These are phyloP conservation scores for Solanum etuberosum DNA, from an alignment of 257 asterid species.

Conservation along the genomic window DNA sequence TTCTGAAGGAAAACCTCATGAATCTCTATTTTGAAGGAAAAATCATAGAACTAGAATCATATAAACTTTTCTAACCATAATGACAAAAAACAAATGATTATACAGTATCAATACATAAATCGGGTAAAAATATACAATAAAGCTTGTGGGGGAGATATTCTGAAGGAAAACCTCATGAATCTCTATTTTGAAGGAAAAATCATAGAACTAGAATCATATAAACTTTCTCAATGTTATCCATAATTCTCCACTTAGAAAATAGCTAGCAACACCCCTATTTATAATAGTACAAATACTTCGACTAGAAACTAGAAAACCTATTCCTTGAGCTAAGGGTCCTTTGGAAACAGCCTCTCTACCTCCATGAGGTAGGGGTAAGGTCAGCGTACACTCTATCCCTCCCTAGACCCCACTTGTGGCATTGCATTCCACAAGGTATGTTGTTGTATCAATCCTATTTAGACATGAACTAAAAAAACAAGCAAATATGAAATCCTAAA, in stretches of 20 bases:
- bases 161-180: not conserved
- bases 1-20: no score
- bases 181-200: not conserved
- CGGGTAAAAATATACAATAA: not conserved
- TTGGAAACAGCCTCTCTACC: not conserved
- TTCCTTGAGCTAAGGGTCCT: not conserved
- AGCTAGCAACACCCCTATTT: not conserved
- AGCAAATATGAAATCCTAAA: not conserved
- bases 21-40: no score
- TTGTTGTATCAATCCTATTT: not conserved
- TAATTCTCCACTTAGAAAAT: not conserved
- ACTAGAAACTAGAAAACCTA: not conserved
- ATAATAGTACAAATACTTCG: not conserved
- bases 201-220: not conserved
- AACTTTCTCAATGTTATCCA: not conserved
- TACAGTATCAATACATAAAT: not conserved
- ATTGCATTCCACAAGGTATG: not conserved
- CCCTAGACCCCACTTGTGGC: not conserved
- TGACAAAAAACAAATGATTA: not conserved
- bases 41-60: no score
- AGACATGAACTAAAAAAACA: not conserved
- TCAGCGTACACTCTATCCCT: not conserved
- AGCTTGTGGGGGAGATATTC: not conserved
- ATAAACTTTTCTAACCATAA: not conserved
- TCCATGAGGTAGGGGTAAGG: not conserved